Conservation (phyloP, 805 yeast species). For the Ogataea trehalophila region DNA sequence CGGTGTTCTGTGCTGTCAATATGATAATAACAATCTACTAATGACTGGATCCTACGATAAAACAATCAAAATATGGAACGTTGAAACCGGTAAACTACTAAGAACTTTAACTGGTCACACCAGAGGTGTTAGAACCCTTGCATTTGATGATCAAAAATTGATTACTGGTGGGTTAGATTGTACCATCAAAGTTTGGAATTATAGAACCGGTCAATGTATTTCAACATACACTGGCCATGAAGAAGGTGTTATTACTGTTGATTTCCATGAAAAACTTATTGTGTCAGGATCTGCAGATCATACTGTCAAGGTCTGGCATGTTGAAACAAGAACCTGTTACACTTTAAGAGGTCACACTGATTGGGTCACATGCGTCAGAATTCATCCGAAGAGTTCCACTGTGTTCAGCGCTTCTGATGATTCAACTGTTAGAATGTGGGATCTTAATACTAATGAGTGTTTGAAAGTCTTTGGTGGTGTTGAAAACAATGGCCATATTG, state of each 20-base stretch:
- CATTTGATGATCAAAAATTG: slow-evolving; percentile 82
- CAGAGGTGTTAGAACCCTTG: slow-evolving; percentile 79
- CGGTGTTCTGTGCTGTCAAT: slow-evolving; percentile 85
- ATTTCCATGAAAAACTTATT: slow-evolving; percentile 71
- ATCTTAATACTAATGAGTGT: slow-evolving; percentile 73
- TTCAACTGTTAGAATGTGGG: slow-evolving; percentile 93
- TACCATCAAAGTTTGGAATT: slow-evolving; percentile 94
- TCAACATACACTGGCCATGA: slow-evolving; percentile 92
- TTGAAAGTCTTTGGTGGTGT: slow-evolving; percentile 73
- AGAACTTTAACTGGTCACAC: slow-evolving; percentile 84
- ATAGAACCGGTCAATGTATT: slow-evolving; percentile 88
- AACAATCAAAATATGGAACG: slow-evolving; percentile 89
- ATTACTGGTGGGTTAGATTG: slow-evolving; percentile 90
- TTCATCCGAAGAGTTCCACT: slow-evolving; percentile 73
- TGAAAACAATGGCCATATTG: slow-evolving; percentile 78
- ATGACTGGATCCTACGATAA: slow-evolving; percentile 93
- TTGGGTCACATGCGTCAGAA: slow-evolving; percentile 86
- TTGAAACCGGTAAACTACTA: slow-evolving; percentile 69
- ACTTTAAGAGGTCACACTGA: slow-evolving; percentile 91
- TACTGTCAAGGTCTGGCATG: slow-evolving; percentile 95
- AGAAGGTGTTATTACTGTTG: slow-evolving; percentile 80
- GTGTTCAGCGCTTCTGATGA: slow-evolving; percentile 89
- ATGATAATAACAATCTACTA: slow-evolving; percentile 65
- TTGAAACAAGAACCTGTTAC: slow-evolving; percentile 85
- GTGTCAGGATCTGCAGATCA: slow-evolving; percentile 92